Evolutionary conservation across 1,139 yeast species (phyloP).

Genomic region (Eremothecium sinecaudum): DNA sequence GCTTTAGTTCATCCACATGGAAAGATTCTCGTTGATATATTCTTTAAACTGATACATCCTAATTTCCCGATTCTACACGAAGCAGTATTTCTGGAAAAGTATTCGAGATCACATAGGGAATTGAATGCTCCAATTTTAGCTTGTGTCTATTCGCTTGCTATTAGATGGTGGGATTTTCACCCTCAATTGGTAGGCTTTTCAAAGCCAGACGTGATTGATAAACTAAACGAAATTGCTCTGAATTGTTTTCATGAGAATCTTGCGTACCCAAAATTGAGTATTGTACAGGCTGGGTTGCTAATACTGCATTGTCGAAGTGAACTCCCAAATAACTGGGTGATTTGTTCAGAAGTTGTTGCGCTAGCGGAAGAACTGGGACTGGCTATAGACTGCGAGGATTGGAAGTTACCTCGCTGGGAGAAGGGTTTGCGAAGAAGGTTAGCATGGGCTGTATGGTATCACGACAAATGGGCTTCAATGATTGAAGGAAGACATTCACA

Average conservation of each 20-base stretch:
- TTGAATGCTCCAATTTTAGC: slow-evolving; percentile 70
- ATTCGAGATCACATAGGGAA: slow-evolving; percentile 66
- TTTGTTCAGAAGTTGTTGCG: slow-evolving; percentile 79
- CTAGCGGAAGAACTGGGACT: slow-evolving; percentile 79
- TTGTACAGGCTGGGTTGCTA: slow-evolving; percentile 69
- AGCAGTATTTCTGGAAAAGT: slow-evolving; percentile 66
- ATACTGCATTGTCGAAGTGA: slow-evolving; percentile 57
- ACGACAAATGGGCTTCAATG: slow-evolving; percentile 79
- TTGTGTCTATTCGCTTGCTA: slow-evolving; percentile 63
- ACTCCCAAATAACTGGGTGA: slow-evolving; percentile 55
- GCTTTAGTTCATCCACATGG: slow-evolving; percentile 71
- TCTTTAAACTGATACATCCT: slow-evolving; percentile 69
- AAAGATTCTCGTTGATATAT: slow-evolving; percentile 56
- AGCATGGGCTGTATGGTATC: slow-evolving; percentile 89
- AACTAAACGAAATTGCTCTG: slow-evolving; percentile 51
- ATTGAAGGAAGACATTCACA: slow-evolving; percentile 78
- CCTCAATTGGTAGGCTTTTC: slow-evolving; percentile 53
- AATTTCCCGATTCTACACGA: slow-evolving; percentile 71
- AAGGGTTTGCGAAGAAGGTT: slow-evolving; percentile 70
- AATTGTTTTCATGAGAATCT: slow-evolving; percentile 47
- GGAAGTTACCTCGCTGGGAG: slow-evolving; percentile 93
- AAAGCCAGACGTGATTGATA: slow-evolving; percentile 53
- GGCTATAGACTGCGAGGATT: slow-evolving; percentile 73
- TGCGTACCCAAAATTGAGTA: slow-evolving; percentile 67
- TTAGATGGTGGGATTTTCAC: slow-evolving; percentile 81